phyloP scores from a whole-genome alignment of 305 asterid species.

The Stenogyne calaminthoides region DNA sequence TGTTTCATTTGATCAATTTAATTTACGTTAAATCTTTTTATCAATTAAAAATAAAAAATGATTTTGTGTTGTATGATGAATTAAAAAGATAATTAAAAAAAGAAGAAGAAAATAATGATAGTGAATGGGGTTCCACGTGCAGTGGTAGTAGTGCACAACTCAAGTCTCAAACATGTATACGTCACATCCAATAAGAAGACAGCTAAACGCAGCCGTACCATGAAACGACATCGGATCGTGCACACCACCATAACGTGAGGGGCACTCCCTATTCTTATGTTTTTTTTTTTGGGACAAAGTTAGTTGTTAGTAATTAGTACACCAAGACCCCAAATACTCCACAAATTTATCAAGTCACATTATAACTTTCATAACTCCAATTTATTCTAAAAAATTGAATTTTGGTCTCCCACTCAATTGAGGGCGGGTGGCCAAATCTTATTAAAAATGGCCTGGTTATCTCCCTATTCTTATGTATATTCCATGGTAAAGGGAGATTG shows the following conservation, averaged over 20 bases:
- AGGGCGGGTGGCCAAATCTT: too few species aligned
- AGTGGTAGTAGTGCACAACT: constrained; percentile 21
- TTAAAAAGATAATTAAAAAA: background rate
- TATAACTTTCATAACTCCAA: too few species aligned
- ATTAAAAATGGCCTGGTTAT: too few species aligned
- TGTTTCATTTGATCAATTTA: background rate
- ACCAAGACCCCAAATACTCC: too few species aligned
- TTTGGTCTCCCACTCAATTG: too few species aligned
- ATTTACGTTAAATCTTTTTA: background rate
- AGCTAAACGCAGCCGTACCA: constrained; percentile 35
- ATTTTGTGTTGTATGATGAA: background rate
- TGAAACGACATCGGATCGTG: constrained; percentile 27
- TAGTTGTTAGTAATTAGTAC: too few species aligned
- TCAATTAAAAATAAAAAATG: background rate
- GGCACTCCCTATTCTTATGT: background rate
- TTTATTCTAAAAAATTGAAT: too few species aligned
- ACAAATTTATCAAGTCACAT: too few species aligned
- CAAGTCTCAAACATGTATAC: too few species aligned
- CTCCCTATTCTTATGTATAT: too few species aligned
- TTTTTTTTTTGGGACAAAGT: too few species aligned
- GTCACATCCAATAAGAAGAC: constrained; percentile 32
- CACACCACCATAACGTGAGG: constrained; percentile 31
- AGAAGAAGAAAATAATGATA: background rate
- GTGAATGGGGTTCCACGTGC: constrained; percentile 36
- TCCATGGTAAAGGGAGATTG: too few species aligned